These are phyloP conservation scores for Bryoglossum gracile DNA, from an alignment of 495 filamentous ascomycete genomes.

Conservation along the genomic window DNA sequence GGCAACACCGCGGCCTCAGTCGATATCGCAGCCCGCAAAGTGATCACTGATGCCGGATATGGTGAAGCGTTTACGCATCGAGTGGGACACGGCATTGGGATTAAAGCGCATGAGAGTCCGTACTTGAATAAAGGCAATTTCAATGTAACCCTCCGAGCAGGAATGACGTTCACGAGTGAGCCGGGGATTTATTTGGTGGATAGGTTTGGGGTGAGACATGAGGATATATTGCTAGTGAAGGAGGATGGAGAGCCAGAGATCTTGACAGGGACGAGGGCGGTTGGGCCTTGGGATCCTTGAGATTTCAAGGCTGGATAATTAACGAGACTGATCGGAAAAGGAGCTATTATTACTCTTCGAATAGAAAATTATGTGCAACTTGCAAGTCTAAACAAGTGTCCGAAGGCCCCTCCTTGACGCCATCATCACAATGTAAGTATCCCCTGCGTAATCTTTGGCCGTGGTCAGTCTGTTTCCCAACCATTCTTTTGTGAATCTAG, in stretches of 20 bases:
- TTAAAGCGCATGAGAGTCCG: conserved; percentile 45
- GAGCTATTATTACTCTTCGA: too few species aligned
- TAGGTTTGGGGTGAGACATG: conserved; percentile 48
- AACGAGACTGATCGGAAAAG: too few species aligned
- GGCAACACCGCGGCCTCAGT: conserved; percentile 42
- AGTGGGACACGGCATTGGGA: conserved; percentile 49
- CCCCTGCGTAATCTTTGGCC: too few species aligned
- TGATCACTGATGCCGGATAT: conserved; percentile 46
- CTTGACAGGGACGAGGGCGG: conserved; percentile 38
- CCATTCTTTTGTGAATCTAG: too few species aligned
- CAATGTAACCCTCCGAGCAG: conserved; percentile 32
- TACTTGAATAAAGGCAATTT: conserved; percentile 49
- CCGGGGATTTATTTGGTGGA: conserved; percentile 47
- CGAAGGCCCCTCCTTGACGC: too few species aligned
- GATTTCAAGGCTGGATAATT: neutral
- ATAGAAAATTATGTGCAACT: too few species aligned
- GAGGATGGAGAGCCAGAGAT: conserved; percentile 38
- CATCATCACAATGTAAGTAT: too few species aligned
- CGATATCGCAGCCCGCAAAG: conserved; percentile 44
- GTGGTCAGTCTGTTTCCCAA: too few species aligned
- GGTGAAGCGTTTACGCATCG: conserved; percentile 47
- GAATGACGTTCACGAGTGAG: conserved; percentile 51
- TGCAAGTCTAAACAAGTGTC: too few species aligned
- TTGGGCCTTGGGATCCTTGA: conserved; percentile 42
- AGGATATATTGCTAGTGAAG: conserved; percentile 44